Evolutionary conservation across 257 asterid genomes (phyloP), one percentile per base, ranked within the genome.

Genomic region (Ehretia macrophylla): DNA sequence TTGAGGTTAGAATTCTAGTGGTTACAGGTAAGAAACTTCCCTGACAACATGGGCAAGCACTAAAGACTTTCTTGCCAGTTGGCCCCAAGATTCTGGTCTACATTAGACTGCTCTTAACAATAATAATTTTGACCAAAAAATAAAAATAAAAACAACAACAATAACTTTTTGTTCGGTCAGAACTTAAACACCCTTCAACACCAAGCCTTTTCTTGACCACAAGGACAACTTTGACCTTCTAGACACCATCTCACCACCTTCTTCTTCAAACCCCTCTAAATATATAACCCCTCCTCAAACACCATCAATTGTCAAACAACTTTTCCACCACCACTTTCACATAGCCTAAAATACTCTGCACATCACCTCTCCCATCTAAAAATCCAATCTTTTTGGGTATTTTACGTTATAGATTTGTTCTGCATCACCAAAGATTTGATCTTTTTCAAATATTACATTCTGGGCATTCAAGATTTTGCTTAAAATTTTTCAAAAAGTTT

Each of bases 101-200:
- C 17, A 1, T 67, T 72, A 27, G 78, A 72, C 70, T 62, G 69
- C 77, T 67, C 11, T 0, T 12, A 54, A 40, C 64, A 37, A 59
- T 18, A 39, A 20, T 17, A 3, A 37, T 45, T 2, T 42, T 14
- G 11, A 42, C 3, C 3, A 27, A 27, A 27, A 27, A 27, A 27
- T 6, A 27, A 27, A 27, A 27, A 27, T 1, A 6, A 27, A 27
- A 27, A 27, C 3, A 27, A 6, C 3, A 27, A 27, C n/a, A n/a
- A n/a, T n/a, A n/a, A n/a, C n/a, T n/a, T n/a, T n/a, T 27, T 27
- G 35, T 27, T 27, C 6, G 35, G 35, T 27, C 35, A 27, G 35
- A 27, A 6, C 35, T 27, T 27, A 27, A 27, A 27, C 35, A 6
- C 35, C 35, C 6, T 27, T 27, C 4, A 27, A 27, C 35, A 27